Evolutionary conservation across 192 early-diverging fungal species (phyloP).

Genomic region (Backusella psychrophila): DNA sequence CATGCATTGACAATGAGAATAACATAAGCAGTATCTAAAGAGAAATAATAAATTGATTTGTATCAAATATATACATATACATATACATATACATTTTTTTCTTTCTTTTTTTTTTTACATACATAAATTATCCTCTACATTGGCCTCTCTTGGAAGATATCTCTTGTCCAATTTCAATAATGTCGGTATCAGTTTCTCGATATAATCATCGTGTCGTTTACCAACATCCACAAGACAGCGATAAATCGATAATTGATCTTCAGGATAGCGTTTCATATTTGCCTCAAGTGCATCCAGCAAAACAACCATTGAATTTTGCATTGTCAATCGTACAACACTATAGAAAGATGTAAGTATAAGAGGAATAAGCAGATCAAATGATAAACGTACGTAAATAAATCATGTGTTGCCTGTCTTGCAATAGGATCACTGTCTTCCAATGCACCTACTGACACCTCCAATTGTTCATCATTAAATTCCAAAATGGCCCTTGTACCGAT

Average conservation of each 20-base stretch:
- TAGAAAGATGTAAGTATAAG: neutral
- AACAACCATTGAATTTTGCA: slow-evolving; percentile 40
- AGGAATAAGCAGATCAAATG: neutral
- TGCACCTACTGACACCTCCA: slow-evolving; percentile 69
- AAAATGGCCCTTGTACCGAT: slow-evolving; percentile 62
- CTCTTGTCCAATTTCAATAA: slow-evolving; percentile 64
- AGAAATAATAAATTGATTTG: neutral
- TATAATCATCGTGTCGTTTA: slow-evolving; percentile 50
- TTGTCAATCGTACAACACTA: slow-evolving; percentile 49
- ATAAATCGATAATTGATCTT: slow-evolving; percentile 71
- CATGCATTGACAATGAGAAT: slow-evolving; percentile 81
- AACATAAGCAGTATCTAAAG: slow-evolving; percentile 69
- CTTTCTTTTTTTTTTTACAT: slow-evolving; percentile 16
- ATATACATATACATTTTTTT: too few relatives aligned
- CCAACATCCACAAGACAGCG: slow-evolving; percentile 66
- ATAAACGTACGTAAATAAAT: slow-evolving; percentile 62
- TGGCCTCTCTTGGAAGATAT: slow-evolving; percentile 69
- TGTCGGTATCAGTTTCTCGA: slow-evolving; percentile 46
- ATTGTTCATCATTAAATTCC: slow-evolving; percentile 67
- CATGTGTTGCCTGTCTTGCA: slow-evolving; percentile 72
- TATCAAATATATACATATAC: neutral
- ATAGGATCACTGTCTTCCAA: slow-evolving; percentile 70
- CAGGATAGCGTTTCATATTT: slow-evolving; percentile 64
- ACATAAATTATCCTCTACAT: slow-evolving; percentile 65
- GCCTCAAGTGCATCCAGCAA: slow-evolving; percentile 59